These are phyloP conservation scores for Rhizophagus prolifer DNA, from an alignment of 192 early-diverging fungal genomes.

Conservation along the genomic window DNA sequence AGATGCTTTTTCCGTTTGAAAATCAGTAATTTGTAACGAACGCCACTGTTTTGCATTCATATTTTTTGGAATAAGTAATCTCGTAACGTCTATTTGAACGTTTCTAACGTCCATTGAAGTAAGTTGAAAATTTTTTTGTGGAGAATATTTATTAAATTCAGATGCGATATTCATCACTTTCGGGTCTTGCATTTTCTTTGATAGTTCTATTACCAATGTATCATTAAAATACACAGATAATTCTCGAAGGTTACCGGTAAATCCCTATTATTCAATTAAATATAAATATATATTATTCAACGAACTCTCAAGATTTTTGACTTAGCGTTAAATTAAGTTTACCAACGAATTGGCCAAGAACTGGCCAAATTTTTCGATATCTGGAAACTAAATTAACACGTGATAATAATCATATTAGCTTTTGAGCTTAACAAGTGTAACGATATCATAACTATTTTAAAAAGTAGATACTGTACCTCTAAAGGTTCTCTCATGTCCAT, in stretches of 20 bases:
- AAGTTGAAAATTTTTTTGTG: constrained; percentile 71
- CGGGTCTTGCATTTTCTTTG: constrained; percentile 65
- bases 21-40: constrained; percentile 16
- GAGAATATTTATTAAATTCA: constrained; percentile 54
- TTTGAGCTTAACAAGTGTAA: no score
- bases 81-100: constrained; percentile 56
- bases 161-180: constrained; percentile 57
- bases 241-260: constrained; percentile 70
- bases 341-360: constrained; percentile 64
- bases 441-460: no score
- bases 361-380: constrained; percentile 58
- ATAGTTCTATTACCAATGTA: constrained; percentile 53
- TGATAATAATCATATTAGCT: no score
- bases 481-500: constrained; percentile 62
- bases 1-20: constrained; percentile 44
- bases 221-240: constrained; percentile 69
- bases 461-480: constrained; percentile 40
- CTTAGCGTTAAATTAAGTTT: neutral
- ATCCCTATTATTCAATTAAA: constrained; percentile 51
- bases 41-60: neutral
- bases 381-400: constrained; percentile 37
- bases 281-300: neutral
- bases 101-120: constrained; percentile 56
- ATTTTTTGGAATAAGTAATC: constrained; percentile 38
- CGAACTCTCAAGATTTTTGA: no score